phyloP scores from a whole-genome alignment of 2,329 filamentous ascomycete genomes.

The Penicillium aurantiogriseum region DNA sequence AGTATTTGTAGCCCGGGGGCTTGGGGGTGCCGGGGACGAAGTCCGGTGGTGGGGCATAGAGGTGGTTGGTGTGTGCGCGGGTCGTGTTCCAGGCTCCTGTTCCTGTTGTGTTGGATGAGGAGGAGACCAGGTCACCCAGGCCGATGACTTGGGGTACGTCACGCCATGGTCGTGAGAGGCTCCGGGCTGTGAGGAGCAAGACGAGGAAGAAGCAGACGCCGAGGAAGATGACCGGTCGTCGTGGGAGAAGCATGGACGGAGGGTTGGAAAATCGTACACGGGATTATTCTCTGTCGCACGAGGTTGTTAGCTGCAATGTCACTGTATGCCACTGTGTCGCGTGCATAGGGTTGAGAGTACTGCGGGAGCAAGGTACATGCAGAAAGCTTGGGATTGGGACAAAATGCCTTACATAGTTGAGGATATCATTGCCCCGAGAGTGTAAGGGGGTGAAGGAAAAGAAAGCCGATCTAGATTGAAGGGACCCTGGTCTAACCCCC shows the following conservation, averaged over 20 bases:
- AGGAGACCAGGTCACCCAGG: slow-evolving; percentile 34
- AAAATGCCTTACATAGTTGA: slow-evolving; percentile 1
- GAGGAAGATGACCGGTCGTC: slow-evolving; percentile 32
- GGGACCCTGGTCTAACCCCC: background rate
- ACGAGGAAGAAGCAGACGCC: slow-evolving; percentile 34
- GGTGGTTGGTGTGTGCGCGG: slow-evolving; percentile 15
- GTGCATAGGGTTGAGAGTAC: background rate
- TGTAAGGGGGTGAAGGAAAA: background rate
- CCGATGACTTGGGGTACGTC: slow-evolving; percentile 38
- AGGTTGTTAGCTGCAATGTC: slow-evolving; percentile 11
- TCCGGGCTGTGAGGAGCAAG: slow-evolving; percentile 30
- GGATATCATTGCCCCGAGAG: background rate
- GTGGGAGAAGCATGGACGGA: slow-evolving; percentile 34
- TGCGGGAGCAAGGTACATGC: background rate
- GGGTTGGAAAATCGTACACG: background rate
- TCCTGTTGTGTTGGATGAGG: slow-evolving; percentile 12
- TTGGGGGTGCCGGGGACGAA: slow-evolving; percentile 41
- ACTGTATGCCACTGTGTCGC: background rate
- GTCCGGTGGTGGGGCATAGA: slow-evolving; percentile 32
- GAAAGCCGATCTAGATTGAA: slow-evolving; percentile 2
- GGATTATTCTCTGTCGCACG: slow-evolving; percentile 12
- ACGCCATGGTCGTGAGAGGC: slow-evolving; percentile 36
- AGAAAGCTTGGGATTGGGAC: background rate
- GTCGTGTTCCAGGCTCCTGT: slow-evolving; percentile 21
- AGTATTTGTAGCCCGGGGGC: slow-evolving; percentile 51